Conservation (phyloP, 2,329 filamentous ascomycete species). For the Leptographium flavum region DNA sequence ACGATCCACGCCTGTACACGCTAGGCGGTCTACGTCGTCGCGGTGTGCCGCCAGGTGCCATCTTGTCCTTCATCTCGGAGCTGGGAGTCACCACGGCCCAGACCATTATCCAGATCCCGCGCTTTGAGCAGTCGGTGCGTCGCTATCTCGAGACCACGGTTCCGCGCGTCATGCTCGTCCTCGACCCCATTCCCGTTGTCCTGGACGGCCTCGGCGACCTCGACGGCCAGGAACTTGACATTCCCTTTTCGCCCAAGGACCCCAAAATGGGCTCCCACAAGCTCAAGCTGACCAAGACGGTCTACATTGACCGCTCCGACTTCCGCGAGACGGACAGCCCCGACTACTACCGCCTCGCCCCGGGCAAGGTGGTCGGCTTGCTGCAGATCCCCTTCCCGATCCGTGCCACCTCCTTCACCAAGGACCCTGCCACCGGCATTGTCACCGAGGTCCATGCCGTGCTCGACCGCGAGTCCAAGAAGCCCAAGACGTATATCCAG, state of each 20-base stretch:
- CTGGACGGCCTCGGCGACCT: slow-evolving; percentile 67
- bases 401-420: slow-evolving; percentile 52
- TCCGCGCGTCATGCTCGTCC: slow-evolving; percentile 75
- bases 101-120: slow-evolving; percentile 63
- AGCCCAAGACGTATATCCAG: slow-evolving; percentile 74
- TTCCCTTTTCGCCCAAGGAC: slow-evolving; percentile 76
- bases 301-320: slow-evolving; percentile 75
- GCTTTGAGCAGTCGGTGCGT: slow-evolving; percentile 77
- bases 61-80: slow-evolving; percentile 81
- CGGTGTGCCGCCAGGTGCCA: slow-evolving; percentile 75
- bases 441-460: slow-evolving; percentile 48
- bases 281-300: slow-evolving; percentile 53
- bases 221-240: slow-evolving; percentile 42
- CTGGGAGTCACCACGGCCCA: slow-evolving; percentile 76
- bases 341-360: slow-evolving; percentile 67
- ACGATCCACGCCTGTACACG: slow-evolving; percentile 82
- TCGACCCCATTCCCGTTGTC: slow-evolving; percentile 70
- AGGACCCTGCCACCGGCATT: slow-evolving; percentile 39
- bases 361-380: slow-evolving; percentile 56
- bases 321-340: slow-evolving; percentile 60
- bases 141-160: slow-evolving; percentile 80
- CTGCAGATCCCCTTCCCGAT: slow-evolving; percentile 58
- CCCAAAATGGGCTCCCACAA: slow-evolving; percentile 48
- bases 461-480: slow-evolving; percentile 56
- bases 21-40: slow-evolving; percentile 70